Base-by-base conservation (phyloP, 2,329 filamentous ascomycete species). In the Orbilia quercus region DNA sequence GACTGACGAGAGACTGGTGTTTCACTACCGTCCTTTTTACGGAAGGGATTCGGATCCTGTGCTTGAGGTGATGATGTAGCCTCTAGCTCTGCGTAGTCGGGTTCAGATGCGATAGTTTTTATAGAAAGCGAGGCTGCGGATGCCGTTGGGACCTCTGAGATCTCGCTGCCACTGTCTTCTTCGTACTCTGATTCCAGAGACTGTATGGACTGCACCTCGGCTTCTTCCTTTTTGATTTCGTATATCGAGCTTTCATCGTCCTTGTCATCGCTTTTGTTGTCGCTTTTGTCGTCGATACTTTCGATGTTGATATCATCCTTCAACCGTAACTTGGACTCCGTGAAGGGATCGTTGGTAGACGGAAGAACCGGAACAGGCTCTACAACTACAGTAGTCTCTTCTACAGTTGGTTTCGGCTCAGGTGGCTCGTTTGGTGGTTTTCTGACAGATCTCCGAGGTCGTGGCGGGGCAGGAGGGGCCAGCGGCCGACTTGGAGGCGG, bases 381-480 rank as follows among this genome's bases (percentile, higher is more conserved):
- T 16, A 28, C 44, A 40, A 23, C 25, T 53, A 69, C 57, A 40
- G 54, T 44, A 53, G 47, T 22, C 11, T 64, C 58, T 45, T 72
- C 51, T 16, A 59, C 34, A 25, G 22, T 44, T 11, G 51, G n/a
- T 23, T 72, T 72, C 20, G 18, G 31, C 23, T 54, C 55, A 14
- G 9, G 40, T 16, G 31, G 12, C 18, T 65, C 59, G 18, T 31
- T 38, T 2, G 59, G 59, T 12, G 59, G 59, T 20, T 53, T 38
- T 47, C 44, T 72, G 23, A 72, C 67, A 16, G 67, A 72, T 42
- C 67, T 72, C 67, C 67, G 51, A 38, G 67, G 67, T 16, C 67
- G 67, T 16, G 67, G 67, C 40, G 67, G 67, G 59, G 67, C 67
- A 31, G 67, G 67, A n/a, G 67, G 67, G 67, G 67, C 67, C 9